These are phyloP conservation scores for Brassica hybrid DNA, from an alignment of 441 rosid species.

Conservation along the genomic window DNA sequence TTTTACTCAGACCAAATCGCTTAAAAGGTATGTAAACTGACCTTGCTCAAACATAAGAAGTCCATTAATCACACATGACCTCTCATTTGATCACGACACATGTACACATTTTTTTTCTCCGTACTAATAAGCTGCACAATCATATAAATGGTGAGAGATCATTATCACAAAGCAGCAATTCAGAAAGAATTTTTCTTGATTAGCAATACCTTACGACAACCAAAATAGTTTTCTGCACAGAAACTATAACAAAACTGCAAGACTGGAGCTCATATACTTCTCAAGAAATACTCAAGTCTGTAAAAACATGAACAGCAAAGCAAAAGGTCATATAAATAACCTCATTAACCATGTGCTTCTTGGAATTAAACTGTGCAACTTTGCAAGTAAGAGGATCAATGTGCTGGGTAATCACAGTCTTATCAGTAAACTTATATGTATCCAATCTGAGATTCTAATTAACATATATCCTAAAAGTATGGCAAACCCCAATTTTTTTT, in stretches of 20 bases:
- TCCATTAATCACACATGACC: background rate
- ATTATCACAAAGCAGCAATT: background rate
- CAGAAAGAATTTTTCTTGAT: background rate
- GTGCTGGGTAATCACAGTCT: background rate
- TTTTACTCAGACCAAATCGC: background rate
- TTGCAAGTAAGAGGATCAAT: background rate
- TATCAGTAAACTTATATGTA: background rate
- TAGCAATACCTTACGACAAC: background rate
- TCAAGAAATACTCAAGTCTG: background rate
- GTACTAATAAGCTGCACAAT: background rate
- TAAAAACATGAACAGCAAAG: background rate
- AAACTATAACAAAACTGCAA: background rate
- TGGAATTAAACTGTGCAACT: background rate
- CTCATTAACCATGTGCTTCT: background rate
- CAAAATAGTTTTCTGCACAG: background rate
- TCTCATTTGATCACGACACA: background rate
- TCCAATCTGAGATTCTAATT: background rate
- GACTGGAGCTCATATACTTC: constrained; percentile 1
- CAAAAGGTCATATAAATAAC: background rate
- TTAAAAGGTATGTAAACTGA: background rate
- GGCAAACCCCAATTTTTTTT: background rate
- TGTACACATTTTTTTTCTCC: background rate
- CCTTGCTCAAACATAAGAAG: background rate
- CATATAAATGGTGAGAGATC: background rate
- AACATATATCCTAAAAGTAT: background rate